A percentile compares a stretch with the other conserved stretches of the same genome.
Conservation (phyloP, 2,329 filamentous ascomycete species). For the Pyricularia pennisetigena region DNA sequence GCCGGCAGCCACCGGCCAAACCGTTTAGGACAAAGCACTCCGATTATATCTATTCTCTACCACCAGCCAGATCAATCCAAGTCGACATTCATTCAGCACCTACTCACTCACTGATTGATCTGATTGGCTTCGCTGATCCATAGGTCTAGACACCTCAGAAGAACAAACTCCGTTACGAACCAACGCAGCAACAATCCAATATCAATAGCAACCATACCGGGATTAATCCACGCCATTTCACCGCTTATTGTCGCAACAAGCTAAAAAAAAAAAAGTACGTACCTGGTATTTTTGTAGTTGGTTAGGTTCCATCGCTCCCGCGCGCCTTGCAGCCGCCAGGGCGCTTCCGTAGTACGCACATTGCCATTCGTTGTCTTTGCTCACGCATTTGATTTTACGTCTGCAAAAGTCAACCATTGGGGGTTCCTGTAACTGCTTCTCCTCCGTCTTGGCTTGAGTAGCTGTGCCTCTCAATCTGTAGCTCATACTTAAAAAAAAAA, state of each 20-base stretch:
- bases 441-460: not conserved
- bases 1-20: not conserved
- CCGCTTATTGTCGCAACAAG: not conserved
- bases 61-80: not conserved
- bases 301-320: not conserved
- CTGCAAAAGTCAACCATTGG: not conserved
- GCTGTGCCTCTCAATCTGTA: not conserved
- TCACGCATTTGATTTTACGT: not conserved
- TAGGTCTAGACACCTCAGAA: not conserved
- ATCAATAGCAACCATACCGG: not conserved
- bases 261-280: not conserved
- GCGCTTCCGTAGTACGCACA: not conserved
- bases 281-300: not conserved
- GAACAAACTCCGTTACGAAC: not conserved
- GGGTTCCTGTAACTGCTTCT: not conserved
- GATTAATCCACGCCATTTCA: not conserved
- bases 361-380: not conserved
- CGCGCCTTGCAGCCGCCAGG: not conserved
- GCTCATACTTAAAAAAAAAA: not conserved
- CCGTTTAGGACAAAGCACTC: not conserved
- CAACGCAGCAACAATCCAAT: not conserved
- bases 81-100: not conserved
- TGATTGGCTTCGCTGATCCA: not conserved
- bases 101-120: not conserved
- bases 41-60: not conserved